Base-by-base conservation (phyloP, 148 eudicot species). In the Dysphania ambrosioides region DNA sequence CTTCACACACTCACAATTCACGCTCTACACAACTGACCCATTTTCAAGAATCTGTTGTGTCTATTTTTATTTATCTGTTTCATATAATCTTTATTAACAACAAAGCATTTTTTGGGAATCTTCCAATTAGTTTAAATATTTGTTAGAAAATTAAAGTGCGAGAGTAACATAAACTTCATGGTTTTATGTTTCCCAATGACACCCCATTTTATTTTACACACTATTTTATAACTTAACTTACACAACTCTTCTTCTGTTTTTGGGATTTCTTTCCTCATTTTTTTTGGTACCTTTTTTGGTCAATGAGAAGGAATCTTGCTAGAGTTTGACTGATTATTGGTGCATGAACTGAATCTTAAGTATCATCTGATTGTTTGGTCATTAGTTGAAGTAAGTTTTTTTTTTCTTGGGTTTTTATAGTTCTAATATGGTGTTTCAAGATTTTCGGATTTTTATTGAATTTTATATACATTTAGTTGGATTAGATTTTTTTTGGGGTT, bases 31-130 rank as follows among this genome's bases (percentile, higher is more conserved):
- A 9, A 74, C 49, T 66, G 78, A 58, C 63, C 36, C 62, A 35
- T 75, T 75, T 75, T 75, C 64, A 56, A 75, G 62, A 68, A 75
- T 56, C 78, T 66, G 21, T 32, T 34, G 3, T 65, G 40, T 44
- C 26, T 36, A 34, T 66, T 19, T 66, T 75, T 36, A 65, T 38
- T 65, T 18, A 51, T 12, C 30, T 4, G 3, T 2, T 24, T 57
- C 66, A 34, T 67, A 19, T 64, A 74, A 27, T 66, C 72, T 75
- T 75, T 66, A 75, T 75, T 67, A 75, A 75, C 70, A 64, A 65
- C 71, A 58, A 74, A 74, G 77, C 77, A 74, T 74, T 47, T 74
- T 65, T 74, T 24, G 77, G 77, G 77, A 49, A 64, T 63, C 70
- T 74, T 74, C 70, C 70, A 51, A 62, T 70, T 70, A 70, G 5